Evolutionary conservation across 495 filamentous ascomycete genomes (phyloP), one percentile per base, ranked within the genome.

Genomic region (Neurospora sp.): DNA sequence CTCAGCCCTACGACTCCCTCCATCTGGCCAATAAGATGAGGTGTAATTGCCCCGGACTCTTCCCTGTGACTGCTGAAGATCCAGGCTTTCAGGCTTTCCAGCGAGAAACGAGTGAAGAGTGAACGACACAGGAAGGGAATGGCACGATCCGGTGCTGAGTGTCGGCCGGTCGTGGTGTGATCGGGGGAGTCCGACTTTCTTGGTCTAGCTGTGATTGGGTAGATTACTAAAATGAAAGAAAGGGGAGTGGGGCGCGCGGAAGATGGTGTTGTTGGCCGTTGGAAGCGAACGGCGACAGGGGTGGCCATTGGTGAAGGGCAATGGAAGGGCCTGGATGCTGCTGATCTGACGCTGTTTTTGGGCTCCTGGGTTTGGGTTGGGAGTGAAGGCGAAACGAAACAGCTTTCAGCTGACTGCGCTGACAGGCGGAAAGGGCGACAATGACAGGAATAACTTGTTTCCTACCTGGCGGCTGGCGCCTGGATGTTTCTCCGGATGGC

Each of bases 171-270:
- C 71, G 59, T 76, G 73, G 71, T 75, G 62, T 69, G 66, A 76
- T 75, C 75, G 75, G 75, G 74, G 44, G n/a, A 12, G 35, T 44
- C 75, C 73, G 75, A 46, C 69, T 12, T 14, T 16, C 38, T 48
- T 73, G 20, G 69, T 39, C 20, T 18, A 27, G 66, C 12, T 70
- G 27, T 37, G 66, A 73, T 44, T 59, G 42, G 69, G 69, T 38
- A 41, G 27, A 18, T 7, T 16, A 14, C 39, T 11, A 40, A 40
- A 14, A 5, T 3, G 11, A 0, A 31, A 6, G 3, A 62, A 62
- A 62, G 5, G 54, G 54, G 54, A 12, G 54, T 62, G 54, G 54
- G 54, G 12, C 54, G 54, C 11, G 23, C 11, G 23, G 48, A 59
- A 14, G 23, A 59, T 31, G 48, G 42, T 8, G 42, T 46, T 44